Conservation (phyloP, 768 basidiomycete species). For the Amanita fuliginea region DNA sequence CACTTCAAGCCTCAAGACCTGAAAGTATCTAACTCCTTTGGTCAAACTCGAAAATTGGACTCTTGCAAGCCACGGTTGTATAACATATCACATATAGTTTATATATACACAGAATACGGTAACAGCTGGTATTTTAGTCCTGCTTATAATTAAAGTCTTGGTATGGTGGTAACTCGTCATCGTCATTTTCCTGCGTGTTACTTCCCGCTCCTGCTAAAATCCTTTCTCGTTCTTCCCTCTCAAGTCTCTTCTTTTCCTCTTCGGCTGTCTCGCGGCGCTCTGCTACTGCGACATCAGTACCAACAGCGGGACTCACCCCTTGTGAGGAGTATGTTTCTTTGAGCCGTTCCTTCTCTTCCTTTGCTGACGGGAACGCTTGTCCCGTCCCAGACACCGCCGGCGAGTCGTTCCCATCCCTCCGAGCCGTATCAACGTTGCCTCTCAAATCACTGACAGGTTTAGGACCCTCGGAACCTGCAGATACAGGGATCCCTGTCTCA, state of each 20-base stretch:
- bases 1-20: background rate
- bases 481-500: slow-evolving; percentile 67
- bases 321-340: slow-evolving; percentile 1
- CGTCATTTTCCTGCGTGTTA: slow-evolving; percentile 14
- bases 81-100: background rate
- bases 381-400: slow-evolving; percentile 52
- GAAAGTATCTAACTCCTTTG: background rate
- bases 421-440: slow-evolving; percentile 12
- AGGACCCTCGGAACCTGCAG: slow-evolving; percentile 46
- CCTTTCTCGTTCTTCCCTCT: slow-evolving; percentile 58
- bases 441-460: slow-evolving; percentile 54
- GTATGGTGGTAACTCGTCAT: slow-evolving; percentile 42
- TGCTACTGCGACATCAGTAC: background rate
- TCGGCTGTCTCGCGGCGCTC: slow-evolving; percentile 37
- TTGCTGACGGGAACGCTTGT: slow-evolving; percentile 20
- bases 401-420: slow-evolving; percentile 31
- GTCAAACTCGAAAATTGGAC: too few species aligned
- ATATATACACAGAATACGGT: background rate
- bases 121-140: background rate
- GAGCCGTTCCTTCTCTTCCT: slow-evolving; percentile 42
- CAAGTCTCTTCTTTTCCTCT: slow-evolving; percentile 53
- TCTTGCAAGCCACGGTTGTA: background rate
- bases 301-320: background rate
- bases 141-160: slow-evolving; percentile 18
- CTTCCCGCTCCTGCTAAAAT: slow-evolving; percentile 20